A percentile compares a stretch with the other conserved stretches of the same genome.
Evolutionary conservation across 2,329 filamentous ascomycete genomes (phyloP).

Genomic region (Westerdykella ornata): DNA sequence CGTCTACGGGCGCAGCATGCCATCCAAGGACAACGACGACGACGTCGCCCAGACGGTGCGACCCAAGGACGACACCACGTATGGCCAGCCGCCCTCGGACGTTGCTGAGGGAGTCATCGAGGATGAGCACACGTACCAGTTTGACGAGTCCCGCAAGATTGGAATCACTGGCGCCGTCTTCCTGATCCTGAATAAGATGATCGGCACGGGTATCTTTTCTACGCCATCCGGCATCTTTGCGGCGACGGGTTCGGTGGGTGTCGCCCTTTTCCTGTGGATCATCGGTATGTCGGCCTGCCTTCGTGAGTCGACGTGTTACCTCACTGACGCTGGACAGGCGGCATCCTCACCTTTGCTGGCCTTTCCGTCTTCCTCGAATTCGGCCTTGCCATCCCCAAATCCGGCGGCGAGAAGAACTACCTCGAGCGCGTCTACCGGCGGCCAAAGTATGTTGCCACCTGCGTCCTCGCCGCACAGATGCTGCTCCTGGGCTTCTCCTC

Average conservation of each 20-base stretch:
- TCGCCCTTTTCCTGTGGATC: slow-evolving; percentile 50
- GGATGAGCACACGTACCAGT: slow-evolving; percentile 29
- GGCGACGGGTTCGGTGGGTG: slow-evolving; percentile 50
- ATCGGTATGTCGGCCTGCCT: slow-evolving; percentile 35
- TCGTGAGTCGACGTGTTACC: not conserved
- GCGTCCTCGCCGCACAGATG: slow-evolving; percentile 56
- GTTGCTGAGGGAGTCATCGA: slow-evolving; percentile 22
- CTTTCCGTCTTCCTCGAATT: slow-evolving; percentile 59
- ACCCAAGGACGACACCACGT: slow-evolving; percentile 8
- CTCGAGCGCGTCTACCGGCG: slow-evolving; percentile 56
- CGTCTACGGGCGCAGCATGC: slow-evolving; percentile 19
- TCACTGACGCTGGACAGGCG: slow-evolving; percentile 11
- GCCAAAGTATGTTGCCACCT: slow-evolving; percentile 54
- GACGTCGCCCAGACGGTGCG: slow-evolving; percentile 17
- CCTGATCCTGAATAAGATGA: slow-evolving; percentile 32
- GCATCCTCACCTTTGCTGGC: slow-evolving; percentile 52
- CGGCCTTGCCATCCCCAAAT: slow-evolving; percentile 55
- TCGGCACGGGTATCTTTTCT: slow-evolving; percentile 43
- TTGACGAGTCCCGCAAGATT: slow-evolving; percentile 28
- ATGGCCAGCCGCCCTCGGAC: slow-evolving; percentile 12
- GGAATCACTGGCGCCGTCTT: slow-evolving; percentile 32
- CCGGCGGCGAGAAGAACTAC: slow-evolving; percentile 61
- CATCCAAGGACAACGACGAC: slow-evolving; percentile 13
- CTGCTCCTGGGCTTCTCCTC: slow-evolving; percentile 56
- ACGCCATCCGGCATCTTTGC: slow-evolving; percentile 53